Percentiles rank a stretch among this genome's conserved stretches.
These are phyloP conservation scores for Talaromyces borbonicus DNA, from an alignment of 495 filamentous ascomycete species.

Conservation along the genomic window DNA sequence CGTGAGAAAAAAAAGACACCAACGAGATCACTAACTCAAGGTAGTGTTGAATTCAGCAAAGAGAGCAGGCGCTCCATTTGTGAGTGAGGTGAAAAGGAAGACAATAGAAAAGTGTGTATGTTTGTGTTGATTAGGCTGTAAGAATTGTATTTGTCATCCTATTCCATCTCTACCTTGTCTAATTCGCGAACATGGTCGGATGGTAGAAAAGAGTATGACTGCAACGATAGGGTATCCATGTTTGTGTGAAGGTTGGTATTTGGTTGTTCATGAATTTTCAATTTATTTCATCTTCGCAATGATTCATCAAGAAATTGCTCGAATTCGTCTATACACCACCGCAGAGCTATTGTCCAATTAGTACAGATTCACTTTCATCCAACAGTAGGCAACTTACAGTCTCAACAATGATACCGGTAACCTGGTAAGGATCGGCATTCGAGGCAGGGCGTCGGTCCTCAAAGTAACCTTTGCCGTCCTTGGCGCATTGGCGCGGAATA, in stretches of 20 bases:
- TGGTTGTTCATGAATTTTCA: constrained; percentile 2
- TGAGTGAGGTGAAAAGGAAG: neutral
- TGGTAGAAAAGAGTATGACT: neutral
- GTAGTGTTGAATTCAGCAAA: too few relatives aligned
- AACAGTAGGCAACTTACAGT: constrained; percentile 31
- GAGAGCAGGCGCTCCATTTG: neutral
- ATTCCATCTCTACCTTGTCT: constrained; percentile 5
- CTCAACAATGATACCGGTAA: constrained; percentile 87
- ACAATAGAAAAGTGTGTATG: constrained; percentile 3
- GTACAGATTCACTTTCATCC: neutral
- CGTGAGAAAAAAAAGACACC: too few relatives aligned
- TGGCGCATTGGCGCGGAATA: constrained; percentile 81
- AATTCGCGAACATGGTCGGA: constrained; percentile 1
- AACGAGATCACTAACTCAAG: too few relatives aligned
- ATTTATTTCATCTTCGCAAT: constrained; percentile 1
- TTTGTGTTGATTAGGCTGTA: neutral
- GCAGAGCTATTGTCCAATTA: constrained; percentile 22
- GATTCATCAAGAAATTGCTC: neutral
- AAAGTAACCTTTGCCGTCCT: constrained; percentile 96
- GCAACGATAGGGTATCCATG: constrained; percentile 6
- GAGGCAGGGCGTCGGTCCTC: constrained; percentile 92
- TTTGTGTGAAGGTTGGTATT: neutral
- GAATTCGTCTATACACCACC: constrained; percentile 31
- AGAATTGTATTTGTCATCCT: too few relatives aligned
- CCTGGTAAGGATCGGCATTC: constrained; percentile 95